These are phyloP conservation scores for Prunus salicina DNA, from an alignment of 306 rosid genomes.

Conservation along the genomic window DNA sequence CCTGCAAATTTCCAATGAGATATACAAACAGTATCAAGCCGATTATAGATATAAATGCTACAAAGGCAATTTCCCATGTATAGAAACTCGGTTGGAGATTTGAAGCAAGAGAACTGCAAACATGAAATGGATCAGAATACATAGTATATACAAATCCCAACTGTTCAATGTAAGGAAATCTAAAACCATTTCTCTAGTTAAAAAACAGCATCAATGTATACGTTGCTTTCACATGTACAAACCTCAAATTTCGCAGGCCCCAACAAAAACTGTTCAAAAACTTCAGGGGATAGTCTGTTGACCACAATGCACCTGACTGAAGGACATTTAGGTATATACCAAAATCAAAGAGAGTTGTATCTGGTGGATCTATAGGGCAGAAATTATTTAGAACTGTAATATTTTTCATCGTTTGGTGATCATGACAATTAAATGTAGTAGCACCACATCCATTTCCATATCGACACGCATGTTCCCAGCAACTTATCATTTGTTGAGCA, in stretches of 20 bases:
- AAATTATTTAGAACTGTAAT: neutral
- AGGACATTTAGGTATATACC: constrained; percentile 5
- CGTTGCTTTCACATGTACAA: neutral
- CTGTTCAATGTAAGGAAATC: too few species aligned
- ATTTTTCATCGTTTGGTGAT: neutral
- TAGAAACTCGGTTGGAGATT: constrained; percentile 20
- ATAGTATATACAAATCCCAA: too few species aligned
- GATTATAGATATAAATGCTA: constrained; percentile 11
- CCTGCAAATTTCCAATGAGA: constrained; percentile 34
- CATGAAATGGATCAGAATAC: neutral
- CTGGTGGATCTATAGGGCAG: neutral
- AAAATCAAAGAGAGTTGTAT: neutral
- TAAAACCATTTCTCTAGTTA: too few species aligned
- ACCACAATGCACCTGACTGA: constrained; percentile 14
- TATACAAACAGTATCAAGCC: constrained; percentile 29
- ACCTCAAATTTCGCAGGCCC: constrained; percentile 47
- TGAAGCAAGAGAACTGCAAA: constrained; percentile 14
- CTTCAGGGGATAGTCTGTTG: constrained; percentile 19
- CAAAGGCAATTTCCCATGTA: constrained; percentile 24
- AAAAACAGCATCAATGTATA: too few species aligned
- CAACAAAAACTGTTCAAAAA: constrained; percentile 34
- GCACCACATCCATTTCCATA: neutral
- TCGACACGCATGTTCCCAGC: constrained; percentile 9
- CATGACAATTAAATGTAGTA: neutral
- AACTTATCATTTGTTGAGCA: constrained; percentile 13